Evolutionary conservation across 73 alveolate species (phyloP).

Genomic region (Urostyla sp.): DNA sequence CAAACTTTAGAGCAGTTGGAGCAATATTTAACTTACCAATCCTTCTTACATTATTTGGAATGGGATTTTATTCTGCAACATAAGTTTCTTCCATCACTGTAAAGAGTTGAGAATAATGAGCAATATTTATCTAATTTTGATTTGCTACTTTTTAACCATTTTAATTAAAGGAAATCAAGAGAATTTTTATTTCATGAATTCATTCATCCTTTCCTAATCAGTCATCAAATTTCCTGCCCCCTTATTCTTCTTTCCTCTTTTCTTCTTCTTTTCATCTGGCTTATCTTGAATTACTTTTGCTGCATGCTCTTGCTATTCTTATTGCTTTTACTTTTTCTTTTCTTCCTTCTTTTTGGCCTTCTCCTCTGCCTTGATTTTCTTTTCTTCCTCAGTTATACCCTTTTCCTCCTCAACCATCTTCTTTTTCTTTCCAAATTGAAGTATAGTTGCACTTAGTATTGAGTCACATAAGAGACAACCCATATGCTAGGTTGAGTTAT

Average conservation of each 20-base stretch:
- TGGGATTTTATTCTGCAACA: neutral
- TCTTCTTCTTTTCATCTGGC: constrained; percentile 4
- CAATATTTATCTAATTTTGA: neutral
- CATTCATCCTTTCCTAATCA: constrained; percentile 50
- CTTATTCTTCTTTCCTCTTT: constrained; percentile 30
- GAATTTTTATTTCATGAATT: constrained; percentile 35
- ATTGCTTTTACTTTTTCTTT: constrained; percentile 13
- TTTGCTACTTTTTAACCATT: neutral
- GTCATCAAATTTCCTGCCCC: constrained; percentile 44
- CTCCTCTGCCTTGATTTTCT: constrained; percentile 36
- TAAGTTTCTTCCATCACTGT: neutral
- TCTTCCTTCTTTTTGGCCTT: constrained; percentile 26
- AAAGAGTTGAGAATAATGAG: no score
- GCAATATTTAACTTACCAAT: neutral
- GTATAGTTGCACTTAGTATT: constrained; percentile 54
- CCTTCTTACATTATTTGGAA: constrained; percentile 15
- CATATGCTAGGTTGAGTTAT: constrained; percentile 72
- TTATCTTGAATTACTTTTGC: neutral
- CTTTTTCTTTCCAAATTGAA: constrained; percentile 1
- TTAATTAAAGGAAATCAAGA: neutral
- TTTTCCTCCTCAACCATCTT: no score
- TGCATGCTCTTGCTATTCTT: neutral
- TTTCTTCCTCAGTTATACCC: constrained; percentile 47
- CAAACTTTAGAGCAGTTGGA: constrained; percentile 13
- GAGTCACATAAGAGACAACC: constrained; percentile 87